Percentiles rank a stretch among this genome's conserved stretches.
Evolutionary conservation across 257 asterid genomes (phyloP).

Genomic region (Nicotiana attenuata): DNA sequence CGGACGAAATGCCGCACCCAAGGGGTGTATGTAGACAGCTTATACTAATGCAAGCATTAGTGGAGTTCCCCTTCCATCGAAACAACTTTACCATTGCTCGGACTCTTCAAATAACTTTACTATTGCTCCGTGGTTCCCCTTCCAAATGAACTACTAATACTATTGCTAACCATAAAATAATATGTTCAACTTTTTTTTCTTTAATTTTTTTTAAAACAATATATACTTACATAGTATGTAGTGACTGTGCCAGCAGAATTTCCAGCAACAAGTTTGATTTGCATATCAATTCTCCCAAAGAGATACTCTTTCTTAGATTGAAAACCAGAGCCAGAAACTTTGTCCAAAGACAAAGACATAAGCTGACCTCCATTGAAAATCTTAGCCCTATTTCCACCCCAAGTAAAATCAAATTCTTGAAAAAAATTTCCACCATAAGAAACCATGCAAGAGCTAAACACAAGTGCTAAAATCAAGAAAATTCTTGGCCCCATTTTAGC

Average conservation of each 20-base stretch:
- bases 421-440: conserved; percentile 33
- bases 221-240: conserved; percentile 46
- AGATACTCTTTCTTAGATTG: conserved; percentile 50
- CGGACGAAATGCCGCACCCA: rapidly evolving
- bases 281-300: conserved; percentile 62
- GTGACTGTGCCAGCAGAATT: conserved; percentile 74
- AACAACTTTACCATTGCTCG: too few species aligned
- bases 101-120: too few species aligned
- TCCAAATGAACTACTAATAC: too few species aligned
- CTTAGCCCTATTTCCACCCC: conserved; percentile 54
- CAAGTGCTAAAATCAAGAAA: conserved; percentile 12
- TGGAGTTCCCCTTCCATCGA: too few species aligned
- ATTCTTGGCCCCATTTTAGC: conserved; percentile 16
- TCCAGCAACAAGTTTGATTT: conserved; percentile 62
- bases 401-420: conserved; percentile 45
- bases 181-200: not conserved
- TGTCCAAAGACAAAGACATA: conserved; percentile 52
- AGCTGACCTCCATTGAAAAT: conserved; percentile 45
- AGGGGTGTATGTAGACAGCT: too few species aligned
- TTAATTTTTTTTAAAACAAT: too few species aligned
- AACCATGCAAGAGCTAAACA: conserved; percentile 19
- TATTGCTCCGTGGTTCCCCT: too few species aligned
- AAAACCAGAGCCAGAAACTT: conserved; percentile 53
- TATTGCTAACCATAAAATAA: too few species aligned
- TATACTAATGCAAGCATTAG: too few species aligned